Evolutionary conservation across 306 rosid species (phyloP).

Genomic region (Cucurbita pepo): DNA sequence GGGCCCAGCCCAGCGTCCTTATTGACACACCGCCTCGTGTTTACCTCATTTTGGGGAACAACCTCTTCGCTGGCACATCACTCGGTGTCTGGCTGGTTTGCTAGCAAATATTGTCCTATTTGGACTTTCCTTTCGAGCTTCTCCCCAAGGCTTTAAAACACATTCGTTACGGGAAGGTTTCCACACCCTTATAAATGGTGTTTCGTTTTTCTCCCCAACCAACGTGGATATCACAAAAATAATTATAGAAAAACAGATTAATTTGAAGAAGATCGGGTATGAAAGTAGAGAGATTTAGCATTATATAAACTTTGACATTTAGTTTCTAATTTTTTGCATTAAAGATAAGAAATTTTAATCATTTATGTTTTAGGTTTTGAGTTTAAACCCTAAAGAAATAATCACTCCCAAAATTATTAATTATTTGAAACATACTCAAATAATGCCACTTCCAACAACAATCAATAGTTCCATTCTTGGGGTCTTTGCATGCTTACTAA

Average conservation of each 20-base stretch:
- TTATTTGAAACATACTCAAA: background rate
- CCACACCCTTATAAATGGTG: no score
- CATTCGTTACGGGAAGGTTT: no score
- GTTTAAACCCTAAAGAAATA: background rate
- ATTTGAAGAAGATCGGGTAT: background rate
- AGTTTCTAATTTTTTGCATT: background rate
- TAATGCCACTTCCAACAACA: conserved; percentile 2
- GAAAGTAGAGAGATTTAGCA: background rate
- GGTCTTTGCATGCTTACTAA: background rate
- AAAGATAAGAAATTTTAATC: background rate
- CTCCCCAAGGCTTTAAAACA: no score
- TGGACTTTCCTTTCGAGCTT: no score
- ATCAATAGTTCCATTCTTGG: conserved; percentile 2
- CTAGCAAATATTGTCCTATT: no score
- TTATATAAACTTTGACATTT: background rate
- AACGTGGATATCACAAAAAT: no score
- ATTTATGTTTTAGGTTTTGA: background rate
- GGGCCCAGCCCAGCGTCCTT: no score
- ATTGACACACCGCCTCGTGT: no score
- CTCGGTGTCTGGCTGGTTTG: no score
- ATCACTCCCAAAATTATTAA: background rate
- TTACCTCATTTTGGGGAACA: no score
- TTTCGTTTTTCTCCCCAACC: no score
- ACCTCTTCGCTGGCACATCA: no score
- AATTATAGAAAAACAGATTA: background rate